phyloP scores from a whole-genome alignment of 2,329 filamentous ascomycete genomes.

The Thielaviopsis musarum region DNA sequence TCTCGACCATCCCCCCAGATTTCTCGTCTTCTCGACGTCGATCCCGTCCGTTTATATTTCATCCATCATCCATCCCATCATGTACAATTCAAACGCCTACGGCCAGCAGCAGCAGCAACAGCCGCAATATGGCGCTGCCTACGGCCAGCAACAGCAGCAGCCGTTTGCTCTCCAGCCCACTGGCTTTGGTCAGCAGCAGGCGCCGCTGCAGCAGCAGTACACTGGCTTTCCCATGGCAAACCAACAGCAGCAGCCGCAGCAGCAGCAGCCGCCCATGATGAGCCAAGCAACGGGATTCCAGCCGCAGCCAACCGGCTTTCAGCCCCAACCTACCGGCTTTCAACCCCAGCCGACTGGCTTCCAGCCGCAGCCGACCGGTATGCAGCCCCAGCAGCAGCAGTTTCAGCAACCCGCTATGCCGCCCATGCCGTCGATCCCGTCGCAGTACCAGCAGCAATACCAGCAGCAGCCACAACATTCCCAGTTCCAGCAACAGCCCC shows the following conservation, averaged over 20 bases:
- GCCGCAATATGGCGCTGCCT: constrained; percentile 29
- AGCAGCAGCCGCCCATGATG: constrained; percentile 43
- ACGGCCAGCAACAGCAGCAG: constrained; percentile 35
- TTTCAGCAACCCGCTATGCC: constrained; percentile 41
- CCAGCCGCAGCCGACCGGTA: background rate
- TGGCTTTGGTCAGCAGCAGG: constrained; percentile 30
- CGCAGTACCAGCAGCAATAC: constrained; percentile 42
- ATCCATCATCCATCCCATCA: constrained; percentile 25
- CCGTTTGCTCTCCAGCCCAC: constrained; percentile 40
- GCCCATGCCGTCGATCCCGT: constrained; percentile 41
- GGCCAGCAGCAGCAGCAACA: constrained; percentile 30
- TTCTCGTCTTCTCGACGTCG: background rate
- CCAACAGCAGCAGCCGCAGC: constrained; percentile 28
- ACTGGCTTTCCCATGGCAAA: constrained; percentile 42
- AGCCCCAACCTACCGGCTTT: constrained; percentile 8
- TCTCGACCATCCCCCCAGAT: background rate
- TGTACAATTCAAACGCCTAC: constrained; percentile 58
- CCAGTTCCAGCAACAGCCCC: constrained; percentile 25
- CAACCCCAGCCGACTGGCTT: constrained; percentile 8
- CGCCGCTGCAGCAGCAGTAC: constrained; percentile 38
- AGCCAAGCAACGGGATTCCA: constrained; percentile 53
- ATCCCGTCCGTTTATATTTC: background rate
- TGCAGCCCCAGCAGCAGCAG: constrained; percentile 30
- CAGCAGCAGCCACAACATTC: constrained; percentile 25
- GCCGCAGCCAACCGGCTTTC: constrained; percentile 19